phyloP scores from a whole-genome alignment of 1,139 yeast species.

The Meyerozyma guilliermondii region DNA sequence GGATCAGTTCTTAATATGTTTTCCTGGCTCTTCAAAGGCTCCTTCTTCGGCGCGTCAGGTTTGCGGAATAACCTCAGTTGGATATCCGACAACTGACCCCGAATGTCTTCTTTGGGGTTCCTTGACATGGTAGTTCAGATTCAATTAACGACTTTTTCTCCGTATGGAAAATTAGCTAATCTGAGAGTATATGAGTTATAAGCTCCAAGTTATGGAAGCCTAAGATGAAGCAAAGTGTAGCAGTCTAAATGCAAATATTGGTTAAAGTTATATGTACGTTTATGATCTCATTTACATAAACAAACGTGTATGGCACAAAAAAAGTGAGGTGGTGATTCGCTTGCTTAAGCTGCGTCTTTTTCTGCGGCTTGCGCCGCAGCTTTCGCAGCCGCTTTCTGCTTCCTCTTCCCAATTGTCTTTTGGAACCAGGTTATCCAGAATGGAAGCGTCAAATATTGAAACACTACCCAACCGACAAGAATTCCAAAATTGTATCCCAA shows the following conservation, averaged over 20 bases:
- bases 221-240: too few relatives aligned
- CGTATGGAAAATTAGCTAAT: background rate
- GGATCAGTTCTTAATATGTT: conserved; percentile 9
- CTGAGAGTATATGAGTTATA: background rate
- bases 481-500: conserved; percentile 58
- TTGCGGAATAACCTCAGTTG: conserved; percentile 46
- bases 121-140: conserved; percentile 4
- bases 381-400: conserved; percentile 1
- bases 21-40: conserved; percentile 13
- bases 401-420: background rate
- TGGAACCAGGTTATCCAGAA: conserved; percentile 11
- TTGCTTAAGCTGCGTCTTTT: background rate
- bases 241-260: background rate
- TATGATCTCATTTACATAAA: background rate
- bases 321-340: background rate
- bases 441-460: conserved; percentile 34
- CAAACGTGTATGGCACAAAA: conserved; percentile 1
- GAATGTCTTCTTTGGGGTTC: conserved; percentile 33
- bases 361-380: background rate
- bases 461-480: conserved; percentile 52
- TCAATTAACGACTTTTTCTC: background rate
- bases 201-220: too few relatives aligned
- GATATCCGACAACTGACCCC: conserved; percentile 57
- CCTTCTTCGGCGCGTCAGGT: conserved; percentile 10
- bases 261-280: background rate